Evolutionary conservation across 2,329 filamentous ascomycete genomes (phyloP).

Genomic region (Sporothrix pallida): DNA sequence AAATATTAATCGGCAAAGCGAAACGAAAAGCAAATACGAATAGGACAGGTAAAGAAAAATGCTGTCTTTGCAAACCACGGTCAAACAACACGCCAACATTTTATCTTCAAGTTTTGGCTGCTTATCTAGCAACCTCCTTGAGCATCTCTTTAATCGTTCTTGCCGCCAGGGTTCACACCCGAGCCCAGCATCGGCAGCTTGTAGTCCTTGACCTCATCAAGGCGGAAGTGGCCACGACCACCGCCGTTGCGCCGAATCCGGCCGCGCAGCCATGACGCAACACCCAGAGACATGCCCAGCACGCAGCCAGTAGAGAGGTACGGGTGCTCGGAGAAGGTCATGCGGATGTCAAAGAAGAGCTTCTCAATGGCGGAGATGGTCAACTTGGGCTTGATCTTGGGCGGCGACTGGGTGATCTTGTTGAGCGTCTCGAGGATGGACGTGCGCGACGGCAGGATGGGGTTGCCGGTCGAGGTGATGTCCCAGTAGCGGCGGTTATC

Average conservation of each 20-base stretch:
- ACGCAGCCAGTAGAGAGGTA: conserved; percentile 64
- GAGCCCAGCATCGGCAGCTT: conserved; percentile 68
- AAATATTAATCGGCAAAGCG: neutral
- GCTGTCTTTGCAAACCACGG: neutral
- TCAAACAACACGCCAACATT: neutral
- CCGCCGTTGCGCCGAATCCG: conserved; percentile 57
- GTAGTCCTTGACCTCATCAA: conserved; percentile 60
- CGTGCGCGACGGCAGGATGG: conserved; percentile 86
- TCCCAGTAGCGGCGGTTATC: conserved; percentile 97
- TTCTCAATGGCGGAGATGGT: conserved; percentile 76
- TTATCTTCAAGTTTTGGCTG: neutral
- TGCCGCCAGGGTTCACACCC: conserved; percentile 53
- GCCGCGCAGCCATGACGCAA: conserved; percentile 60
- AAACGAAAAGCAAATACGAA: neutral
- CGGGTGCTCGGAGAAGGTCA: conserved; percentile 64
- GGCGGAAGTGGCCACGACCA: conserved; percentile 63
- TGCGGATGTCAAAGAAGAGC: conserved; percentile 70
- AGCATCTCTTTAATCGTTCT: conserved; percentile 53
- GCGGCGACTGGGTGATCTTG: conserved; percentile 70
- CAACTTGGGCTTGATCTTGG: conserved; percentile 76
- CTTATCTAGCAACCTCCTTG: neutral
- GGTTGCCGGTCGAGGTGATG: conserved; percentile 82
- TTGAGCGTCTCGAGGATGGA: conserved; percentile 87
- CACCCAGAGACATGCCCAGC: conserved; percentile 60
- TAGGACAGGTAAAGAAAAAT: conserved; percentile 10